phyloP scores from a whole-genome alignment of 345 rosid species.

The Brassica nigra region DNA sequence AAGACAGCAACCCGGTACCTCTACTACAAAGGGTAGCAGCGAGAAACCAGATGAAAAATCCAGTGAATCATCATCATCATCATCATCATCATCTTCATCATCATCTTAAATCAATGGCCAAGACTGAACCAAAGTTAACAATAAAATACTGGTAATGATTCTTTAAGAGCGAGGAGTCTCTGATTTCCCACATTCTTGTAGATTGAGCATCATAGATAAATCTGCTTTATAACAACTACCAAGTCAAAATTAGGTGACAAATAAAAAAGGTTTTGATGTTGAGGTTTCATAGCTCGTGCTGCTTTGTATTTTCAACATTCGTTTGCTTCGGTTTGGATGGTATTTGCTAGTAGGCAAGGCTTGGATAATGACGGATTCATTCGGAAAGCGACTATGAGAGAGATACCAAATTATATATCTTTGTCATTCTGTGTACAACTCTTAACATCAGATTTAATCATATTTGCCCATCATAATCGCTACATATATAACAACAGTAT shows the following conservation, averaged over 20 bases:
- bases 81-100: background rate
- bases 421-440: background rate
- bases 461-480: background rate
- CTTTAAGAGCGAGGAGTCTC: slow-evolving; percentile 31
- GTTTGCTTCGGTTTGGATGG: background rate
- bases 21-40: slow-evolving; percentile 17
- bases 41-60: slow-evolving; percentile 31
- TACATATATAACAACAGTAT: background rate
- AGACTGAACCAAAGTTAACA: slow-evolving; percentile 8
- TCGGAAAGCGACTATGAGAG: slow-evolving; percentile 26
- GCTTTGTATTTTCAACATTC: slow-evolving; percentile 26
- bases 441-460: slow-evolving; percentile 7
- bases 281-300: slow-evolving; percentile 7
- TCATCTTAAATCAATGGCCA: background rate
- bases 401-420: background rate
- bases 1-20: slow-evolving; percentile 2
- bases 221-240: slow-evolving; percentile 21
- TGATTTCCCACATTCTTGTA: slow-evolving; percentile 28
- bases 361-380: slow-evolving; percentile 36
- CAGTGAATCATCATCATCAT: slow-evolving; percentile 33
- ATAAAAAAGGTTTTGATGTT: slow-evolving; percentile 19
- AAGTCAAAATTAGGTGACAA: slow-evolving; percentile 11
- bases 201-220: slow-evolving; percentile 16
- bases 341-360: background rate
- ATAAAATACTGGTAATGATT: slow-evolving; percentile 24